A percentile compares a stretch with the other conserved stretches of the same genome.
Conservation (phyloP, 2,329 filamentous ascomycete species). For the Cordyceps cicadae region DNA sequence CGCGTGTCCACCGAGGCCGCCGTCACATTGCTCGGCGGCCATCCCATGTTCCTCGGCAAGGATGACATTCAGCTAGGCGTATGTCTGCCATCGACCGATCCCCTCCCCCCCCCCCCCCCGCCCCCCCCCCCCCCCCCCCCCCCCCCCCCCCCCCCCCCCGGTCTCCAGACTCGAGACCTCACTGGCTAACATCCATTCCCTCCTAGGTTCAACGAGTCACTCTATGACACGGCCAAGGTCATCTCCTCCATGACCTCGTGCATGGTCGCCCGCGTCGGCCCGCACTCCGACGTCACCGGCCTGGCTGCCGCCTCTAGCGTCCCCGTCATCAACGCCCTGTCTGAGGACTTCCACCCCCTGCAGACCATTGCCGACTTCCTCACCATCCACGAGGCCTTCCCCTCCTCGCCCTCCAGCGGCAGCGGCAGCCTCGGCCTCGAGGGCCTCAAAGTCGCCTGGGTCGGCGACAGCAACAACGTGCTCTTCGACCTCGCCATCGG, state of each 20-base stretch:
- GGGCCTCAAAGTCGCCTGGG: constrained; percentile 87
- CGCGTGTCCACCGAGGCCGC: constrained; percentile 90
- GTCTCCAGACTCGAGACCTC: background rate
- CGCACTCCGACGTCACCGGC: constrained; percentile 64
- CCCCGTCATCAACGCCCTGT: constrained; percentile 80
- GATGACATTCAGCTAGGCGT: constrained; percentile 94
- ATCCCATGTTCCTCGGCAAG: constrained; percentile 93
- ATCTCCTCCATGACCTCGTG: constrained; percentile 89
- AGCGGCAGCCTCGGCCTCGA: constrained; percentile 55
- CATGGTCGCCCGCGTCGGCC: constrained; percentile 71
- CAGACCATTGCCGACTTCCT: constrained; percentile 92
- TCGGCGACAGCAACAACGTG: constrained; percentile 96
- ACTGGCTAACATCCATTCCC: background rate
- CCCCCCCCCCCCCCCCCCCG: too few relatives aligned
- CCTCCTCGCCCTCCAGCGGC: constrained; percentile 33
- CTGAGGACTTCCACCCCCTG: constrained; percentile 84
- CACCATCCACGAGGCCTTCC: constrained; percentile 75
- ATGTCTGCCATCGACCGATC: constrained; percentile 21
- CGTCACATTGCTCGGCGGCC: constrained; percentile 77
- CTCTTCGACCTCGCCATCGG: constrained; percentile 88
- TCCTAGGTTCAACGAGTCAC: constrained; percentile 77
- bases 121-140: too few relatives aligned
- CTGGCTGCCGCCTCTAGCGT: constrained; percentile 67
- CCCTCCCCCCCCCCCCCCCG: too few relatives aligned
- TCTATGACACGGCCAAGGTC: constrained; percentile 86